Base-by-base conservation (phyloP, 352 stramenopile species). In the Globisporangium cystogenes region DNA sequence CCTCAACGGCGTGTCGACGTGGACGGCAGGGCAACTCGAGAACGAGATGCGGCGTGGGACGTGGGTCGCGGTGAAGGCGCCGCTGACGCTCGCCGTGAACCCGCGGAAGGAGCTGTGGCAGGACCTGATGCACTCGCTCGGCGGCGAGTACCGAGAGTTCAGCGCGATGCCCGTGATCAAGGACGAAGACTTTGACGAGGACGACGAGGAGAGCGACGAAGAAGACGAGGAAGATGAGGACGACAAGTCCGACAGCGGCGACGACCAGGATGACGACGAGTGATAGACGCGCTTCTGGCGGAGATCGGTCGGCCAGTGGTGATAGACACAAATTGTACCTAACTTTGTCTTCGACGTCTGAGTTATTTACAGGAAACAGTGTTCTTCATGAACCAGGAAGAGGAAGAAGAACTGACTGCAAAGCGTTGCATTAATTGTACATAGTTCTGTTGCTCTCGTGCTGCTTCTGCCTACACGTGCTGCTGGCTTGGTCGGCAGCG, bases 41-140 rank as follows among this genome's bases (percentile, higher is more conserved):
- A 75, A 60, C 5, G 83, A 94, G 57, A 62, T 94, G 51, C 66
- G 72, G 40, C 66, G 72, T 14, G 83, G 83, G 36, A 77, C 74
- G 49, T 94, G 83, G 83, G 67, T 94, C 6, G 72, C 70, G 2
- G 79, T 94, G 37, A 72, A 73, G n/a, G 83, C 83, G 10, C 83
- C 83, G 2, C 65, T 92, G 21, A 80, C 74, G 8, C 60, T 90
- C 14, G 83, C 80, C 7, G 60, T 94, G 8, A 77, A 87, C 46
- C 69, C 79, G n/a, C 53, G 67, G 37, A 67, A 69, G 48, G 63
- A 89, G 40, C 68, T 94, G 11, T 94, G 83, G 83, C 46, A 57
- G 10, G 65, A 90, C 31, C 52, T 94, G 37, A 87, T 94, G 79
- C 55, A 54, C 31, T 67, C 64, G 1, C 67, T 90, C 10, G 79